Conservation (phyloP, 2,329 filamentous ascomycete genomes). For the Fusarium coffeatum region DNA sequence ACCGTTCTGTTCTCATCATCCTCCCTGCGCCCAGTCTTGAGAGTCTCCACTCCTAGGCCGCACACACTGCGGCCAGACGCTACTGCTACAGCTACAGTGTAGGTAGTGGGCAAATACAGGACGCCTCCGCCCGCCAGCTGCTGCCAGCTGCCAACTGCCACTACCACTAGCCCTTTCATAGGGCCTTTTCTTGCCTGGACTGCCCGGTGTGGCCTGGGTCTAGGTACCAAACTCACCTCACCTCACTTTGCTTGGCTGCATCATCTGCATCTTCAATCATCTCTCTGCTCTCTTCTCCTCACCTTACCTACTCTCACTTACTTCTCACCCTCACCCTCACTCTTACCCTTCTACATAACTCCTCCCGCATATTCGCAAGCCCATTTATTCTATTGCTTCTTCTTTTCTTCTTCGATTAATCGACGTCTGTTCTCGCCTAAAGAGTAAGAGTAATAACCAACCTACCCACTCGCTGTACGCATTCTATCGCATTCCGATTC, state of each 20-base stretch:
- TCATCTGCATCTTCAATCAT: slow-evolving; percentile 42
- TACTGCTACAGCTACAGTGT: slow-evolving; percentile 16
- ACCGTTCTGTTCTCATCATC: slow-evolving; percentile 36
- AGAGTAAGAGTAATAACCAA: slow-evolving; percentile 29
- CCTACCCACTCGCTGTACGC: slow-evolving; percentile 11
- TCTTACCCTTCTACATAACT: slow-evolving; percentile 12
- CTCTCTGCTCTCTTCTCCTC: slow-evolving; percentile 14
- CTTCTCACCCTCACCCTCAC: slow-evolving; percentile 21
- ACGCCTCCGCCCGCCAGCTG: slow-evolving; percentile 35
- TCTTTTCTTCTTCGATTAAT: slow-evolving; percentile 18
- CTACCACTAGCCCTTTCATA: slow-evolving; percentile 3
- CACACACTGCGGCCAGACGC: slow-evolving; percentile 34
- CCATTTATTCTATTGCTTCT: slow-evolving; percentile 11
- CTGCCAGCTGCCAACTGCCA: slow-evolving; percentile 24
- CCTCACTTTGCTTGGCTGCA: slow-evolving; percentile 39
- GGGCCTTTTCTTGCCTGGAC: slow-evolving; percentile 9
- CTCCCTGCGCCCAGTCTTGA: slow-evolving; percentile 39
- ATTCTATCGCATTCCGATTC: slow-evolving; percentile 31
- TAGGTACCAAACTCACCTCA: slow-evolving; percentile 22
- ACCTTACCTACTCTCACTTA: slow-evolving; percentile 12
- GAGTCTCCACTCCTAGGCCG: slow-evolving; percentile 40
- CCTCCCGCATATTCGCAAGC: slow-evolving; percentile 19
- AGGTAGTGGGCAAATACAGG: slow-evolving; percentile 1
- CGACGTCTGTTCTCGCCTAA: slow-evolving; percentile 20
- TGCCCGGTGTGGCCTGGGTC: slow-evolving; percentile 1